These are phyloP conservation scores for Russula sp. DNA, from an alignment of 768 basidiomycete species.

Conservation along the genomic window DNA sequence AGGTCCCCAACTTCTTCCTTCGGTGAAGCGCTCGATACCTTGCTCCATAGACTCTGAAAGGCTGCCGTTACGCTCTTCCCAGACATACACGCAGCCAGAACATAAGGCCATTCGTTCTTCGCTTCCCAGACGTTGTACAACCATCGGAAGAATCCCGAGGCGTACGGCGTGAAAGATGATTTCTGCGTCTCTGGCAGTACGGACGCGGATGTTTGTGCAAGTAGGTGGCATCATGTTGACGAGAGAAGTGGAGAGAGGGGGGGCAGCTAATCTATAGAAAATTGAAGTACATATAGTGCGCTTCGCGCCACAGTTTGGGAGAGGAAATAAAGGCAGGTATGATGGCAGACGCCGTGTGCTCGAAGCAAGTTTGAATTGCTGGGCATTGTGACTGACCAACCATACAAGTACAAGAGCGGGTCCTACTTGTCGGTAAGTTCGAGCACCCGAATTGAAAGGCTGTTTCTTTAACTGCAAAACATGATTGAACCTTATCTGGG, in stretches of 20 bases:
- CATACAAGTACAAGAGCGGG: slow-evolving; percentile 25
- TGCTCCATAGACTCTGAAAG: slow-evolving; percentile 33
- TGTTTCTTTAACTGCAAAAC: slow-evolving; percentile 28
- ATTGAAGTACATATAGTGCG: slow-evolving; percentile 17
- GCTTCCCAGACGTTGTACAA: slow-evolving; percentile 36
- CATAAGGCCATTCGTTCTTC: slow-evolving; percentile 34
- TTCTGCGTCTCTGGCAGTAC: slow-evolving; percentile 34
- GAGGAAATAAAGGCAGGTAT: slow-evolving; percentile 11
- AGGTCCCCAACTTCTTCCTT: slow-evolving; percentile 36
- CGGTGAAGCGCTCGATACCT: slow-evolving; percentile 36
- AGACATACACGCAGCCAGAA: slow-evolving; percentile 36
- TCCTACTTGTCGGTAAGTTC: slow-evolving; percentile 20
- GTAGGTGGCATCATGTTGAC: slow-evolving; percentile 33
- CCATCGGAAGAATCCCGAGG: slow-evolving; percentile 32
- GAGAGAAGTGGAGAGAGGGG: slow-evolving; percentile 13
- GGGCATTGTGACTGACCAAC: slow-evolving; percentile 15
- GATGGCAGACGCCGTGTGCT: slow-evolving; percentile 16
- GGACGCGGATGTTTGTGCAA: slow-evolving; percentile 33
- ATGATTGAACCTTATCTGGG: slow-evolving; percentile 25
- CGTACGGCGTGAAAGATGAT: slow-evolving; percentile 37
- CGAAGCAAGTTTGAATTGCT: slow-evolving; percentile 17
- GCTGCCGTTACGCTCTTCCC: slow-evolving; percentile 34
- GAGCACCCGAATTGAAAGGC: slow-evolving; percentile 24
- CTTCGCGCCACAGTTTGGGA: slow-evolving; percentile 15
- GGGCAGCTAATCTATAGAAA: slow-evolving; percentile 19